Conservation (phyloP, 192 early-diverging fungal genomes). For the Backusella tuberculispora region DNA sequence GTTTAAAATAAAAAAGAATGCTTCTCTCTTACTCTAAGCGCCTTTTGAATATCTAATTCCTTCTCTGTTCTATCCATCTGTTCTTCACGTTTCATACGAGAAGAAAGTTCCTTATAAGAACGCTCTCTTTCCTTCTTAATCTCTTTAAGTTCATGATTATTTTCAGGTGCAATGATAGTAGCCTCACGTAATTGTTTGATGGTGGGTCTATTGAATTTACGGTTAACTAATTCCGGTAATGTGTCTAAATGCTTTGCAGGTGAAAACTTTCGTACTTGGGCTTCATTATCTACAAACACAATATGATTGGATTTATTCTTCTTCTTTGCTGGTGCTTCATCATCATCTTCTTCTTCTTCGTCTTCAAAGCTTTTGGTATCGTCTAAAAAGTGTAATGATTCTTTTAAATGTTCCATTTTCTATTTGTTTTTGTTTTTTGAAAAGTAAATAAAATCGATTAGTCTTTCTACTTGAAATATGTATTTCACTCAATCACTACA, state of each 20-base stretch:
- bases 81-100: constrained; percentile 78
- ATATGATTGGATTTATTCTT: constrained; percentile 63
- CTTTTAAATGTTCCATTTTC: constrained; percentile 80
- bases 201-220: constrained; percentile 84
- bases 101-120: constrained; percentile 67
- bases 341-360: constrained; percentile 39
- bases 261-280: constrained; percentile 66
- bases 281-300: constrained; percentile 77
- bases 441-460: background rate
- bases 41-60: constrained; percentile 81
- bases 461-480: background rate
- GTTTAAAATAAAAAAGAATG: constrained; percentile 15
- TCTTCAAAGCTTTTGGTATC: constrained; percentile 39
- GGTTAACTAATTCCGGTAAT: constrained; percentile 71
- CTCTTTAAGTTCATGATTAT: constrained; percentile 25
- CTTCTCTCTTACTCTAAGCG: constrained; percentile 60
- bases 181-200: constrained; percentile 58
- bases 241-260: constrained; percentile 85
- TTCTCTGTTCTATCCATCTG: constrained; percentile 68
- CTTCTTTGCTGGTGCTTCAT: constrained; percentile 27
- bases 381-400: constrained; percentile 69
- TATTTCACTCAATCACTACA: background rate
- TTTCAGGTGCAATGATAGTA: constrained; percentile 39
- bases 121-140: constrained; percentile 46
- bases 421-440: constrained; percentile 16